Evolutionary conservation across 768 basidiomycete species (phyloP).

Genomic region (Mycena sanguinolenta): DNA sequence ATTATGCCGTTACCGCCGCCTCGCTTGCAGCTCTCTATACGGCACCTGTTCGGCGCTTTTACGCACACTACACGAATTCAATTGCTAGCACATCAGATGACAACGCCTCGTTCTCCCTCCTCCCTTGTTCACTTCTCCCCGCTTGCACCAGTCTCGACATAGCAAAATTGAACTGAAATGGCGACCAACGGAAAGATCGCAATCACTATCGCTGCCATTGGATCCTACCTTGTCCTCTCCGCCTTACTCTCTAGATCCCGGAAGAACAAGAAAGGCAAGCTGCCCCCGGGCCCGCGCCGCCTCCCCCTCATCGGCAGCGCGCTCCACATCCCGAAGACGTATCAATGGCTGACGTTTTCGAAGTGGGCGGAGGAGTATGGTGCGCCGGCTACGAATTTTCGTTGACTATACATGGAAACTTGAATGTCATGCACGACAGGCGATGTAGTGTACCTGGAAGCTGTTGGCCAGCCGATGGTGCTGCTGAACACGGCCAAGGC

Average conservation of each 20-base stretch:
- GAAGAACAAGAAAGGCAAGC: not conserved
- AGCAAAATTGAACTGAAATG: not conserved
- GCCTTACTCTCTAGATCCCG: not conserved
- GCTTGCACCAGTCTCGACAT: too few species aligned
- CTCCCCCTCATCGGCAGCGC: constrained; percentile 41
- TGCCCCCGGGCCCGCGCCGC: constrained; percentile 42
- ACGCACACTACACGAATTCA: too few species aligned
- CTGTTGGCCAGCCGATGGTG: constrained; percentile 41
- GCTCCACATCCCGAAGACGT: constrained; percentile 33
- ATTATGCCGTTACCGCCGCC: too few species aligned
- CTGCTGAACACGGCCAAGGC: constrained; percentile 44
- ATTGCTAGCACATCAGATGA: too few species aligned
- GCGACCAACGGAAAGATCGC: not conserved
- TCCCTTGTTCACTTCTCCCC: too few species aligned
- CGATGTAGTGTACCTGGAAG: constrained; percentile 36
- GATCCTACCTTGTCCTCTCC: not conserved
- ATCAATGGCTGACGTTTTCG: constrained; percentile 38
- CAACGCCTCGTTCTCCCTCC: too few species aligned
- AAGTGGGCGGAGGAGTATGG: constrained; percentile 40
- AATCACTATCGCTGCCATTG: not conserved
- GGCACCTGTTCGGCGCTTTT: too few species aligned
- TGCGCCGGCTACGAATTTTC: too few species aligned
- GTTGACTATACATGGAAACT: too few species aligned
- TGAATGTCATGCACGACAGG: too few species aligned
- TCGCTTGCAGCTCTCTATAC: too few species aligned